phyloP scores from a whole-genome alignment of 2,329 filamentous ascomycete species.

The Beauveria sp. region DNA sequence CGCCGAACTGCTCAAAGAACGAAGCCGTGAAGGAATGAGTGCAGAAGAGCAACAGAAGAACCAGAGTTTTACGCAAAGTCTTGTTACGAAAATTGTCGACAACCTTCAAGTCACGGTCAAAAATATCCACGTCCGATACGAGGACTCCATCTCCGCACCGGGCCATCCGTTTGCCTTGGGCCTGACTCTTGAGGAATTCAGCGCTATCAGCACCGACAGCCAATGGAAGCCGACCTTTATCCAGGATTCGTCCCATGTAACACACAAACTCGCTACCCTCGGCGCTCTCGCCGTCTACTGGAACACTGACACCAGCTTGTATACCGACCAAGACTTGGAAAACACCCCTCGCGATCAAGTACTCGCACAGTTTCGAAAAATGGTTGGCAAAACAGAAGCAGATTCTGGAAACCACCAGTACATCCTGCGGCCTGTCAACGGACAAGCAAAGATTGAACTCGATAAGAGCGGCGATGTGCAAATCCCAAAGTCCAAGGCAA shows the following conservation, averaged over 20 bases:
- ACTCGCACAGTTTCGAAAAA: constrained; percentile 65
- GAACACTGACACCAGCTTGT: constrained; percentile 85
- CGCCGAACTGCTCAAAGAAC: constrained; percentile 87
- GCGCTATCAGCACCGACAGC: constrained; percentile 89
- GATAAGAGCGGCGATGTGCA: constrained; percentile 82
- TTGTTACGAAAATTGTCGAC: constrained; percentile 95
- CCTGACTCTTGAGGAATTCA: constrained; percentile 90
- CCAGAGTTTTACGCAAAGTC: constrained; percentile 92
- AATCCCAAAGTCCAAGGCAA: constrained; percentile 80
- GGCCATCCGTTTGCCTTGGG: constrained; percentile 93
- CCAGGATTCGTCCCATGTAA: constrained; percentile 72
- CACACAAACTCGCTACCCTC: constrained; percentile 88
- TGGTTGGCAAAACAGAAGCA: constrained; percentile 68
- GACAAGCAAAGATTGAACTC: constrained; percentile 87
- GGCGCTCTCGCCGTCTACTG: constrained; percentile 91
- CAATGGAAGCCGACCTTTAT: constrained; percentile 96
- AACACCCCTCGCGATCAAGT: constrained; percentile 66
- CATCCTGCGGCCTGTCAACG: constrained; percentile 91
- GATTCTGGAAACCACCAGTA: constrained; percentile 66
- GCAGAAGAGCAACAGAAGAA: constrained; percentile 95
- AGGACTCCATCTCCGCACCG: constrained; percentile 91
- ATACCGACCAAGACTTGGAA: constrained; percentile 42
- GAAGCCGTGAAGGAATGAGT: constrained; percentile 86
- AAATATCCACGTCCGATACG: constrained; percentile 97
- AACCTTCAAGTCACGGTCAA: constrained; percentile 97